Conservation (phyloP, 306 rosid species). For the Acacia melanoxylon region DNA sequence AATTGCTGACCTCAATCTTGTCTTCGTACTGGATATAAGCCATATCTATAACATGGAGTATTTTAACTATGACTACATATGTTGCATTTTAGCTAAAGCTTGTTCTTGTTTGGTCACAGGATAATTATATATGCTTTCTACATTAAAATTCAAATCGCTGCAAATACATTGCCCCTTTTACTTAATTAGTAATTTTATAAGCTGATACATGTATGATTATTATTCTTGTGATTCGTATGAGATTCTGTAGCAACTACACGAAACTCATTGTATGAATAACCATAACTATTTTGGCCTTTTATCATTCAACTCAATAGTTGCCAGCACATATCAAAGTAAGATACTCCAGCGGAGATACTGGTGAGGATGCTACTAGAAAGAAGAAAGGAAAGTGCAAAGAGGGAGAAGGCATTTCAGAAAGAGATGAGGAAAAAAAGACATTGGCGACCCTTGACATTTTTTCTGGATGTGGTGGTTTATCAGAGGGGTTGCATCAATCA, state of each 20-base stretch:
- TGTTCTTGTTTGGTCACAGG: neutral
- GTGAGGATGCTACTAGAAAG: slow-evolving; percentile 69
- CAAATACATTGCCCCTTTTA: neutral
- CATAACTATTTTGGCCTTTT: slow-evolving; percentile 7
- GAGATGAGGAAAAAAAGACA: slow-evolving; percentile 39
- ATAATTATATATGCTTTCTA: neutral
- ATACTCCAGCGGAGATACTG: slow-evolving; percentile 50
- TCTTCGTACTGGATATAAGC: neutral
- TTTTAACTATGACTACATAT: neutral
- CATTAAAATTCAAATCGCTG: neutral
- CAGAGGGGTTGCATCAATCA: slow-evolving; percentile 79
- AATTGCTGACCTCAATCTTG: neutral
- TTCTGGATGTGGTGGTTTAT: slow-evolving; percentile 98
- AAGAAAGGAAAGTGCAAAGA: slow-evolving; percentile 89
- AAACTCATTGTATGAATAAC: slow-evolving; percentile 14
- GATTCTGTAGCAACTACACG: slow-evolving; percentile 5
- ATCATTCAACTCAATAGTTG: slow-evolving; percentile 55
- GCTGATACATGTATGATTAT: neutral
- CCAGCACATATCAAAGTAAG: slow-evolving; percentile 66
- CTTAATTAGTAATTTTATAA: neutral
- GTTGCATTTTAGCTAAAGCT: neutral
- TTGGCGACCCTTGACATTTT: slow-evolving; percentile 82
- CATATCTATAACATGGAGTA: neutral
- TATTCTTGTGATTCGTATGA: slow-evolving; percentile 13
- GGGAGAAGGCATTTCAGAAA: slow-evolving; percentile 58